These are phyloP conservation scores for Peronospora destructor DNA, from an alignment of 352 stramenopile species.

Conservation along the genomic window DNA sequence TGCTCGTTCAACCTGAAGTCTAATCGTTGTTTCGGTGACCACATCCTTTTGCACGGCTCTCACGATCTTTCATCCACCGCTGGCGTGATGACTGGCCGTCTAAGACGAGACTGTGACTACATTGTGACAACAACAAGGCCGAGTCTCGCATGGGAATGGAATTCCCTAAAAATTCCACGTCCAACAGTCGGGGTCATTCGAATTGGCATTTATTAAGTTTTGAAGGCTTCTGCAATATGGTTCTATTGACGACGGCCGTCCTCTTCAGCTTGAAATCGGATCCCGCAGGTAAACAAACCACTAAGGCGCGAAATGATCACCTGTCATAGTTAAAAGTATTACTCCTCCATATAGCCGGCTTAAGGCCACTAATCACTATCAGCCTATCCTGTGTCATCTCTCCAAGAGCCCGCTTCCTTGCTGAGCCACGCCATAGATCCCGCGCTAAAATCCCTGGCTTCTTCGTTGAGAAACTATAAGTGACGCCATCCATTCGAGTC, in stretches of 20 bases:
- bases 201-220: conserved; percentile 11
- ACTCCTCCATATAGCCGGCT: not conserved
- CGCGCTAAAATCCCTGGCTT: conserved; percentile 9
- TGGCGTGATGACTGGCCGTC: conserved; percentile 17
- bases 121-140: conserved; percentile 10
- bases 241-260: not conserved
- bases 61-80: conserved; percentile 3
- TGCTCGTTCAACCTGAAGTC: conserved; percentile 15
- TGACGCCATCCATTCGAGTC: conserved; percentile 10
- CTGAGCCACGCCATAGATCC: conserved; percentile 23
- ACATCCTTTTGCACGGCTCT: not conserved
- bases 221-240: not conserved
- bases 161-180: conserved; percentile 8
- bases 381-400: conserved; percentile 8
- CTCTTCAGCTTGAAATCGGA: conserved; percentile 15
- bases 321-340: conserved; percentile 1
- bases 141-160: conserved; percentile 22
- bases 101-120: conserved; percentile 8
- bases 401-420: not conserved
- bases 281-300: conserved; percentile 7
- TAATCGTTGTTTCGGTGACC: conserved; percentile 18
- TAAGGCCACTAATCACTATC: conserved; percentile 2
- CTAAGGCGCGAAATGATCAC: conserved; percentile 26
- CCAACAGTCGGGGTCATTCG: conserved; percentile 6
- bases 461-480: conserved; percentile 6